Evolutionary conservation across 495 filamentous ascomycete species (phyloP).

Genomic region (Aspergillus sclerotioniger): DNA sequence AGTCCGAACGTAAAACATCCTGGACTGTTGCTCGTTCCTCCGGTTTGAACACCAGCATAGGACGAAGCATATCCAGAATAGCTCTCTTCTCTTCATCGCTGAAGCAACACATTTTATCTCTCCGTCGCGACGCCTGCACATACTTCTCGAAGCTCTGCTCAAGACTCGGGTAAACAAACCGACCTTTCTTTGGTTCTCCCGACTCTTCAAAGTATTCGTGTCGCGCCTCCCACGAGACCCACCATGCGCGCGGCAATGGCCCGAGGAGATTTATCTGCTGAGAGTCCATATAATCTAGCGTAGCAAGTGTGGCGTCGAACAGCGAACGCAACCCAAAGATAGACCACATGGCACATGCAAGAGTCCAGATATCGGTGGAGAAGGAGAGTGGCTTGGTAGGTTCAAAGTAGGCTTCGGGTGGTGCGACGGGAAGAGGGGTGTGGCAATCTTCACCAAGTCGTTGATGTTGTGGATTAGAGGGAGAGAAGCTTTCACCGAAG

Average conservation of each 20-base stretch:
- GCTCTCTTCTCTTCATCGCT: conserved; percentile 28
- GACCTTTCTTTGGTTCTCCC: conserved; percentile 22
- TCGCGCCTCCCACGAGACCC: conserved; percentile 21
- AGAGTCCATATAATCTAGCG: conserved; percentile 32
- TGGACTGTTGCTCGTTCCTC: conserved; percentile 27
- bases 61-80: conserved; percentile 33
- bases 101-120: conserved; percentile 17
- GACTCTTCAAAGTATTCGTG: conserved; percentile 19
- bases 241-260: conserved; percentile 32
- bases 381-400: conserved; percentile 28
- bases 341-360: conserved; percentile 34
- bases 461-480: conserved; percentile 14
- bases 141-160: conserved; percentile 8
- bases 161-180: conserved; percentile 13
- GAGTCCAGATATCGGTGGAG: conserved; percentile 37
- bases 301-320: conserved; percentile 19
- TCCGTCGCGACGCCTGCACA: conserved; percentile 25
- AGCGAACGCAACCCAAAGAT: conserved; percentile 23
- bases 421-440: conserved; percentile 28
- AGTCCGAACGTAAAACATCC: conserved; percentile 34
- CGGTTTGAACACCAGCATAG: conserved; percentile 36
- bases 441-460: conserved; percentile 23
- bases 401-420: conserved; percentile 34
- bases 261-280: conserved; percentile 38
- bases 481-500: conserved; percentile 37